A percentile compares a stretch with the other conserved stretches of the same genome.
phyloP scores from a whole-genome alignment of 768 basidiomycete species.

The Leccinum olivaceopallidum region DNA sequence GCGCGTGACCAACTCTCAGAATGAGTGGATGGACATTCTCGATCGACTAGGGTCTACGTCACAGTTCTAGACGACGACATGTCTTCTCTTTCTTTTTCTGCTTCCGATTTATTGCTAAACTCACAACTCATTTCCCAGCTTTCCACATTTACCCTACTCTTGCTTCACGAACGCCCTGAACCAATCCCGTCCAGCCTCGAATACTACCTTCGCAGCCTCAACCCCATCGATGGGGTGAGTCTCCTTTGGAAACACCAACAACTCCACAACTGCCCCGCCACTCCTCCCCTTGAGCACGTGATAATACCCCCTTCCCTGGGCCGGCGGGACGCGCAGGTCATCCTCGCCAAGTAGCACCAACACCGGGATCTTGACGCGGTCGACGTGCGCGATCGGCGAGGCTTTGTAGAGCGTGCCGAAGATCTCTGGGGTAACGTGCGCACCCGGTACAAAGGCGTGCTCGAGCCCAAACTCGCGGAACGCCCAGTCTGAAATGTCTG shows the following conservation, averaged over 20 bases:
- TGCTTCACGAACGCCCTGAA: conserved; percentile 32
- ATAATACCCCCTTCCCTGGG: conserved; percentile 63
- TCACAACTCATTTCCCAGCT: no score
- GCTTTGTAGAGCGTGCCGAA: conserved; percentile 46
- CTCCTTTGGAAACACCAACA: conserved; percentile 63
- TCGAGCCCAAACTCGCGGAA: conserved; percentile 41
- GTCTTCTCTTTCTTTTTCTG: no score
- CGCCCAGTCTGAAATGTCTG: conserved; percentile 73
- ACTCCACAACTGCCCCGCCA: conserved; percentile 43
- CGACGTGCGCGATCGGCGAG: conserved; percentile 59
- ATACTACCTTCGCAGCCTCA: conserved; percentile 54
- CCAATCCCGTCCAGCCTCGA: conserved; percentile 55
- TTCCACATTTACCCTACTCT: no score
- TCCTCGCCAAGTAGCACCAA: conserved; percentile 58
- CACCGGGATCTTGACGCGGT: conserved; percentile 51
- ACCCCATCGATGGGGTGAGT: conserved; percentile 66
- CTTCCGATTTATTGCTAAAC: no score
- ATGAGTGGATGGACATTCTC: no score
- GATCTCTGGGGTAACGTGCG: conserved; percentile 44
- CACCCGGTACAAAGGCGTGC: conserved; percentile 31
- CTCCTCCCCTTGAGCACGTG: conserved; percentile 56
- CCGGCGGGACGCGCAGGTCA: conserved; percentile 63
- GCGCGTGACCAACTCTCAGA: no score
- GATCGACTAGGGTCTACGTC: no score
- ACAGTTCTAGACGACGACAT: no score